Percentiles rank a stretch among this genome's conserved stretches.
Conservation (phyloP, 371 early-diverging fungal species). For the Apophysomyces ossiformis region DNA sequence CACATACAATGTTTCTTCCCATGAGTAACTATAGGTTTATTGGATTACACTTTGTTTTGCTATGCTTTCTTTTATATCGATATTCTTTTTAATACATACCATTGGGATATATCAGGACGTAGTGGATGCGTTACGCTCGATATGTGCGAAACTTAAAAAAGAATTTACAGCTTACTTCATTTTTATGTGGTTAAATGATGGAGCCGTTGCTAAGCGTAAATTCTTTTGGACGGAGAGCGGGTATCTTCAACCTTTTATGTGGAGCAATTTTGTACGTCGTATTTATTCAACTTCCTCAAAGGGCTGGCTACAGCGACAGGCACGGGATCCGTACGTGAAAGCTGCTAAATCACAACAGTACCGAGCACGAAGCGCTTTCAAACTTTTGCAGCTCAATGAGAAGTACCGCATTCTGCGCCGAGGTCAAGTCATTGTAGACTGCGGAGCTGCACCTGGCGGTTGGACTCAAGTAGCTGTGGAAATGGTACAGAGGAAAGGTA, state of each 20-base stretch:
- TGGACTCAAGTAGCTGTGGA: constrained; percentile 89
- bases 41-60: no score
- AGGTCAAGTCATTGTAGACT: constrained; percentile 72
- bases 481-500: constrained; percentile 30
- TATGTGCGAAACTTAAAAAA: no score
- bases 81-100: no score
- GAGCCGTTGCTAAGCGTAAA: neutral
- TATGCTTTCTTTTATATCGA: no score
- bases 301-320: constrained; percentile 71
- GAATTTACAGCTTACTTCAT: no score
- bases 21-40: no score
- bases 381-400: constrained; percentile 81
- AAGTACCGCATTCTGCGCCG: constrained; percentile 69
- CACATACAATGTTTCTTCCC: no score
- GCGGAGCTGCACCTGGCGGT: constrained; percentile 93
- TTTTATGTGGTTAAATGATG: no score
- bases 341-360: constrained; percentile 71
- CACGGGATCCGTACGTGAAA: constrained; percentile 74
- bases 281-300: constrained; percentile 58
- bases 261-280: neutral
- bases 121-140: no score
- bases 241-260: neutral
- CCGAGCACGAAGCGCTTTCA: constrained; percentile 90
- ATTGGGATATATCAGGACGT: no score
- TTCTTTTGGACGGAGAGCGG: neutral